Conservation (phyloP, 768 basidiomycete genomes). For the Suillus tomentosus region DNA sequence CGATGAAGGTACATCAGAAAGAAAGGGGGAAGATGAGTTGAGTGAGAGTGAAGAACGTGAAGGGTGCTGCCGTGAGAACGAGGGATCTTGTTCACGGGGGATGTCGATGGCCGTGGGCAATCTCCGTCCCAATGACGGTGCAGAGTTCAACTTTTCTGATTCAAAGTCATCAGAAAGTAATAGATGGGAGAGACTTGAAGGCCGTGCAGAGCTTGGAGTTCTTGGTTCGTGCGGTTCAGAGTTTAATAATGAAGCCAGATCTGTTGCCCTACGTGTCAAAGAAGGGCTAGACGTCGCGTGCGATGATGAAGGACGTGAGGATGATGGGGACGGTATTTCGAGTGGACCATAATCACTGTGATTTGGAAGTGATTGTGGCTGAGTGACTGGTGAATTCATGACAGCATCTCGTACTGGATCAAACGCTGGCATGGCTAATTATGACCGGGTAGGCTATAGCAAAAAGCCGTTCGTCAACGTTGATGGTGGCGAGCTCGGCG, state of each 20-base stretch:
- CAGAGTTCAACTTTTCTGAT: slow-evolving; percentile 26
- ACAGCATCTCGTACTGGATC: slow-evolving; percentile 89
- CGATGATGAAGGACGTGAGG: slow-evolving; percentile 38
- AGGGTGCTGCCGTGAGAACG: slow-evolving; percentile 29
- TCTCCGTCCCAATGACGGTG: slow-evolving; percentile 33
- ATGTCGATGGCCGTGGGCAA: slow-evolving; percentile 36
- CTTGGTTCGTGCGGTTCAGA: slow-evolving; percentile 47
- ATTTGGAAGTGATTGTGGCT: slow-evolving; percentile 40
- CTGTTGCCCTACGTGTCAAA: slow-evolving; percentile 64
- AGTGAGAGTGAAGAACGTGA: slow-evolving; percentile 23
- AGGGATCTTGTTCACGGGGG: slow-evolving; percentile 30
- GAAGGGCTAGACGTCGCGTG: slow-evolving; percentile 46
- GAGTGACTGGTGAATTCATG: slow-evolving; percentile 69
- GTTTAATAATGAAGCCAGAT: slow-evolving; percentile 78
- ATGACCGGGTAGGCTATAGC: not conserved
- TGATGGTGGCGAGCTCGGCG: slow-evolving; percentile 2
- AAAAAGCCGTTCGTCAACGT: not conserved
- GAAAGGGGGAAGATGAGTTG: slow-evolving; percentile 22
- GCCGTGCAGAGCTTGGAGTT: slow-evolving; percentile 37
- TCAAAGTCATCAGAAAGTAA: slow-evolving; percentile 35
- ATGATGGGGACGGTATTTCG: slow-evolving; percentile 39
- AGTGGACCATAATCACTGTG: slow-evolving; percentile 22
- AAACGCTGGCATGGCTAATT: slow-evolving; percentile 48
- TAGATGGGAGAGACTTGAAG: slow-evolving; percentile 48
- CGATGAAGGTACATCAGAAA: slow-evolving; percentile 20